phyloP scores from a whole-genome alignment of 352 stramenopile species.

The Globisporangium orthogonon region DNA sequence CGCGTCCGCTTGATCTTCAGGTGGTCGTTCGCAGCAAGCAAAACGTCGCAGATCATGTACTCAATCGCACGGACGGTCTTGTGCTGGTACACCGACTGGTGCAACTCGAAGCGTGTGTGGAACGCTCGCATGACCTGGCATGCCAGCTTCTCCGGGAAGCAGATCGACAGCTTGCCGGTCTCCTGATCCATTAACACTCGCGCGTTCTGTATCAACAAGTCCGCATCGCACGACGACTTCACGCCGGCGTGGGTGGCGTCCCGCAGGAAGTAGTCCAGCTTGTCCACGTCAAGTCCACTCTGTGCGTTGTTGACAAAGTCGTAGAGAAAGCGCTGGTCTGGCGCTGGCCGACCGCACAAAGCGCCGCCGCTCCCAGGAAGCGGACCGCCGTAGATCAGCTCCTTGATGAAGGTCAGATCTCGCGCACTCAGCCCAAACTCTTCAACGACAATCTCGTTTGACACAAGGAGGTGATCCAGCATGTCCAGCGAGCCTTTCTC shows the following conservation, averaged over 20 bases:
- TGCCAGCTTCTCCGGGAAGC: constrained; percentile 85
- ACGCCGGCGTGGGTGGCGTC: constrained; percentile 74
- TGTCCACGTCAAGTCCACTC: constrained; percentile 87
- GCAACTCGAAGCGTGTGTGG: constrained; percentile 79
- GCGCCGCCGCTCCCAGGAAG: constrained; percentile 24
- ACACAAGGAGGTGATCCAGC: constrained; percentile 51
- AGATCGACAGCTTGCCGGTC: constrained; percentile 51
- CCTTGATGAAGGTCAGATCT: constrained; percentile 74
- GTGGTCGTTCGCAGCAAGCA: constrained; percentile 63
- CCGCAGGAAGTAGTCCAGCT: constrained; percentile 88
- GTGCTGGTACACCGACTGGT: constrained; percentile 87
- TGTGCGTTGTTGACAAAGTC: constrained; percentile 87
- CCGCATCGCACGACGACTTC: constrained; percentile 65
- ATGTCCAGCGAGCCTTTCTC: constrained; percentile 75
- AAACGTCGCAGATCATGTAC: constrained; percentile 84
- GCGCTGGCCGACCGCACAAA: constrained; percentile 33
- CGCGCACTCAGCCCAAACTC: constrained; percentile 40
- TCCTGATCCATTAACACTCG: constrained; percentile 58
- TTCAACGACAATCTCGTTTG: constrained; percentile 49
- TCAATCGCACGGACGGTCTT: constrained; percentile 76
- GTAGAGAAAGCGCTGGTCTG: constrained; percentile 70
- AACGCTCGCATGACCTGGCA: constrained; percentile 87
- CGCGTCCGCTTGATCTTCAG: constrained; percentile 50
- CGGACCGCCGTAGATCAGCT: constrained; percentile 66
- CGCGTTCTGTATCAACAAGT: constrained; percentile 69